Conservation (phyloP, 176 grass and related monocot species). For the Carex cristatella region DNA sequence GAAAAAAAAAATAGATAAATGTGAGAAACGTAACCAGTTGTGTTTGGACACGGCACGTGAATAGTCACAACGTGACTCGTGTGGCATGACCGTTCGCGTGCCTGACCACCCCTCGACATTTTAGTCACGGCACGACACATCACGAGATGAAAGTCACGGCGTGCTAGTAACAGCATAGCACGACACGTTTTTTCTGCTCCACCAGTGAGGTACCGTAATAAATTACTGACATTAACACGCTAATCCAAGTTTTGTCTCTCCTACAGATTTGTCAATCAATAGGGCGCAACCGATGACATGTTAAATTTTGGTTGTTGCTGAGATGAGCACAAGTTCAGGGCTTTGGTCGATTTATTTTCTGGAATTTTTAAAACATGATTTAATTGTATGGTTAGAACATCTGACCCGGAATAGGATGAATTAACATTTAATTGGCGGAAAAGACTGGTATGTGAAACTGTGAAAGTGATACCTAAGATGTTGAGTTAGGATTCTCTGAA, state of each 20-base stretch:
- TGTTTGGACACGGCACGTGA: no score
- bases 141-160: no score
- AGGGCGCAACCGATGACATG: neutral
- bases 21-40: no score
- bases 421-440: neutral
- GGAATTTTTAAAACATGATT: neutral
- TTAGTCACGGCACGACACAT: no score
- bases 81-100: no score
- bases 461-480: neutral
- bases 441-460: neutral
- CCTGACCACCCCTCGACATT: no score
- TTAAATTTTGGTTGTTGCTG: neutral
- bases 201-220: neutral
- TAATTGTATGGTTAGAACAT: neutral
- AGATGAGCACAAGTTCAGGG: neutral
- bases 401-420: neutral
- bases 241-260: neutral
- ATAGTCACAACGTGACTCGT: no score
- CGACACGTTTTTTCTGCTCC: no score
- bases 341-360: neutral
- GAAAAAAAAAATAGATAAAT: no score
- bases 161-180: no score
- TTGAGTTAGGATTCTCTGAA: neutral
- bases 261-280: neutral
- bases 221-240: neutral